Base-by-base conservation (phyloP, 441 rosid genomes). In the Theobroma grandiflorum region DNA sequence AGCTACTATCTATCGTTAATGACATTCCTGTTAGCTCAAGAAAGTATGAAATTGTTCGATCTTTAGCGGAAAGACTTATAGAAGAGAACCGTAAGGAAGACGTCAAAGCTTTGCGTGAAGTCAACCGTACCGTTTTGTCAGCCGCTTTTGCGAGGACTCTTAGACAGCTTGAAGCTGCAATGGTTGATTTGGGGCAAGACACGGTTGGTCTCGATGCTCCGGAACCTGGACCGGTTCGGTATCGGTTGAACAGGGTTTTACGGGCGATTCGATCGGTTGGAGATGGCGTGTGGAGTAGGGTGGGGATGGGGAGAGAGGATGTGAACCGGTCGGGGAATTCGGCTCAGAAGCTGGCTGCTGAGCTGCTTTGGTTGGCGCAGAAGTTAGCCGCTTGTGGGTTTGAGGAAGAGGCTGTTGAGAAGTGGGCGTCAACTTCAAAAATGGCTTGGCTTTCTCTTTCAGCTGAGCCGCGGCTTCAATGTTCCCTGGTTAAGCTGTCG, bases 321-420 rank as follows among this genome's bases (percentile, higher is more conserved):
- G 74, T 58, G 79, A 72, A 77, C 67, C 84, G 85, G 75, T 84
- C 85, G 0, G 85, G 84, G 37, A 73, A 69, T 61, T 83, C 85
- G 77, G 89, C 88, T 58, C 95, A 92, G 89, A 95, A 93, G 80
- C 84, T 92, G 73, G 98, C 98, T 62, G 95, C 97, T n/a, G 98
- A 95, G 86, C 79, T 95, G 82, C 86, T 92, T 55, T 95, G 99
- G 99, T 78, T 95, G 87, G 86, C 89, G 55, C 89, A 91, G 88
- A 93, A 93, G 77, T 67, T 95, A 94, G 84, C 77, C 58, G 91
- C 45, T 72, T 93, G 91, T 80, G 97, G 95, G 40, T 89, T 85
- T 35, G 89, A 47, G 31, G 92, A 91, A 76, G 98, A 93, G 62
- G 98, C 98, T 18, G 91, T 92, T 49, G 79, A 79, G 76, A 87